A percentile compares a stretch with the other conserved stretches of the same genome.
Conservation (phyloP, 176 grass and related monocot genomes). For the Rhipidocladum racemiflorum region DNA sequence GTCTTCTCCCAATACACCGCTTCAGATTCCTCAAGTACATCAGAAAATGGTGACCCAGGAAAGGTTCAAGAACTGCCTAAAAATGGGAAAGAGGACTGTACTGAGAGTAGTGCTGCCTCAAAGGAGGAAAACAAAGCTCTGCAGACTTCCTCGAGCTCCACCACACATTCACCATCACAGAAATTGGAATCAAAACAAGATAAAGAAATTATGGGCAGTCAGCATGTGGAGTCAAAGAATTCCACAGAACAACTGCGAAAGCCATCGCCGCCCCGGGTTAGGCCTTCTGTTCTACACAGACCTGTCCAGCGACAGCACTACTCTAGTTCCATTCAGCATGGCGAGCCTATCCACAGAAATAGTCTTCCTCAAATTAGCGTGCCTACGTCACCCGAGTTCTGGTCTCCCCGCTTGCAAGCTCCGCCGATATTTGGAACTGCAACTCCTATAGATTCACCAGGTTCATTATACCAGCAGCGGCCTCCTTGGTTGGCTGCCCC, state of each 20-base stretch:
- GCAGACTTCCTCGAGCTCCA: constrained; percentile 7
- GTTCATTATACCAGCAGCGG: constrained; percentile 27
- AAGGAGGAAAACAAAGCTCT: constrained; percentile 10
- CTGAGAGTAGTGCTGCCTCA: background rate
- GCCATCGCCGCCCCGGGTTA: background rate
- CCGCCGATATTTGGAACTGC: background rate
- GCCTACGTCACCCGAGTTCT: background rate
- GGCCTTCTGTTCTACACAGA: constrained; percentile 6
- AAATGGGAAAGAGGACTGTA: constrained; percentile 18
- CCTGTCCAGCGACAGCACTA: background rate
- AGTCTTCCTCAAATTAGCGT: constrained; percentile 16
- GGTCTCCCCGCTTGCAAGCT: constrained; percentile 14
- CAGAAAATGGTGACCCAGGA: background rate
- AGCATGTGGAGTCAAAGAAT: constrained; percentile 18
- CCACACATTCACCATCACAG: background rate
- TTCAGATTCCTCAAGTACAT: constrained; percentile 13
- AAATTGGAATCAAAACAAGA: constrained; percentile 4
- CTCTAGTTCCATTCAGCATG: background rate
- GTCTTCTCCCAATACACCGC: constrained; percentile 32
- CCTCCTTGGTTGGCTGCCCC: constrained; percentile 44
- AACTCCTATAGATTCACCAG: background rate
- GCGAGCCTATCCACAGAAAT: constrained; percentile 1
- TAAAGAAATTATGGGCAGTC: constrained; percentile 4
- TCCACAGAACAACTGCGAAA: background rate
- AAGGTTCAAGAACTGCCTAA: constrained; percentile 15